phyloP scores from a whole-genome alignment of 306 rosid genomes.

The Fragaria ananassa region DNA sequence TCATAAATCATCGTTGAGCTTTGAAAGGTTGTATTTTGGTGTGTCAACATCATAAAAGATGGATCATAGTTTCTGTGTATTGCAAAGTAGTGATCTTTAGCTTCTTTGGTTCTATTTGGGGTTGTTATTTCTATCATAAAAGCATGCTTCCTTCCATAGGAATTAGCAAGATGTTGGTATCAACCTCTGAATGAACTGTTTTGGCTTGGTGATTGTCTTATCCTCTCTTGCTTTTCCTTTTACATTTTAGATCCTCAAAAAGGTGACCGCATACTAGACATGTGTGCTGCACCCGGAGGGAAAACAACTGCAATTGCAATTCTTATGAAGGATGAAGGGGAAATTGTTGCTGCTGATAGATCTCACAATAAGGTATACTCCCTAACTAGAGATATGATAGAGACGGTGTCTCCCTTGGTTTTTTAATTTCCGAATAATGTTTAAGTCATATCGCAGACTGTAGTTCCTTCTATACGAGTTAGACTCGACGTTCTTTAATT shows the following conservation, averaged over 20 bases:
- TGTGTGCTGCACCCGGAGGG: slow-evolving; percentile 99
- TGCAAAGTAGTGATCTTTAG: neutral
- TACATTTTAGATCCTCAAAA: slow-evolving; percentile 68
- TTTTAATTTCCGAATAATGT: neutral
- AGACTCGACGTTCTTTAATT: no score
- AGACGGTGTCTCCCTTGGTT: slow-evolving; percentile 13
- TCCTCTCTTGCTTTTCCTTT: slow-evolving; percentile 12
- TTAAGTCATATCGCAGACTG: neutral
- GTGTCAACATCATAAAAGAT: neutral
- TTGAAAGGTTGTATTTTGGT: neutral
- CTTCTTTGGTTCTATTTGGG: neutral
- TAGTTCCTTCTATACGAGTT: neutral
- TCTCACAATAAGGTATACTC: slow-evolving; percentile 88
- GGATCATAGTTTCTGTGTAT: neutral
- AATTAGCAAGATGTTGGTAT: slow-evolving; percentile 4
- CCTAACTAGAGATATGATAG: slow-evolving; percentile 11
- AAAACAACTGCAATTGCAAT: slow-evolving; percentile 94
- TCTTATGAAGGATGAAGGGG: slow-evolving; percentile 91
- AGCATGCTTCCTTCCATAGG: neutral
- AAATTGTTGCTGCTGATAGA: slow-evolving; percentile 85
- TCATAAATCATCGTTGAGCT: neutral
- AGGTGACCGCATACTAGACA: slow-evolving; percentile 83
- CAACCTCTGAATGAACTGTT: neutral
- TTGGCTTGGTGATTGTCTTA: neutral
- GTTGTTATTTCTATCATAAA: neutral